phyloP scores from a whole-genome alignment of 345 rosid species.

The Arabidopsis arenosa region DNA sequence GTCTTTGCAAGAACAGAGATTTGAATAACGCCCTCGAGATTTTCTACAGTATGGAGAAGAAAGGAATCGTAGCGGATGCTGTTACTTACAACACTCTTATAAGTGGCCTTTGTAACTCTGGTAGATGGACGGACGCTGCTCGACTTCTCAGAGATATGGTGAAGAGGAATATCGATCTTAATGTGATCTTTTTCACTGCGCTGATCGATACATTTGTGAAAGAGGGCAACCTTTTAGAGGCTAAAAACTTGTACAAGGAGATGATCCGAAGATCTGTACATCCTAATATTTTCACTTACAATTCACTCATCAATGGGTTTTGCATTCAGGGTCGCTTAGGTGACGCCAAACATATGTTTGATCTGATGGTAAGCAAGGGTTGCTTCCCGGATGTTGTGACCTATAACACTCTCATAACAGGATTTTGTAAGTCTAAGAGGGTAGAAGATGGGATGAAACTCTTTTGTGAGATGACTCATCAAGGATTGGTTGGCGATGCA shows the following conservation, averaged over 20 bases:
- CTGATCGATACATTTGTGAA: constrained; percentile 27
- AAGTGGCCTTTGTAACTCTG: neutral
- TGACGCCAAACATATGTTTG: constrained; percentile 25
- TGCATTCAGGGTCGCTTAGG: constrained; percentile 10
- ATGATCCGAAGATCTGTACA: constrained; percentile 27
- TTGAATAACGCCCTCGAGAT: constrained; percentile 15
- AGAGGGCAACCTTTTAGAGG: constrained; percentile 19
- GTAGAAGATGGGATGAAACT: constrained; percentile 39
- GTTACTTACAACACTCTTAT: constrained; percentile 35
- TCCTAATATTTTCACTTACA: constrained; percentile 33
- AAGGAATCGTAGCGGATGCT: constrained; percentile 20
- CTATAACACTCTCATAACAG: constrained; percentile 35
- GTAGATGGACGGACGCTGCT: constrained; percentile 36
- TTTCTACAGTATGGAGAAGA: constrained; percentile 21
- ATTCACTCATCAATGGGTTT: constrained; percentile 33
- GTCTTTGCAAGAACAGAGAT: constrained; percentile 31
- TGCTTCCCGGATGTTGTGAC: constrained; percentile 28
- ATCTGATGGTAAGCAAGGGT: neutral
- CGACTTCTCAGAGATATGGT: constrained; percentile 24
- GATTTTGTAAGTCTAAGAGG: constrained; percentile 30
- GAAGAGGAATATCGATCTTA: constrained; percentile 20
- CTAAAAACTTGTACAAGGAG: constrained; percentile 29
- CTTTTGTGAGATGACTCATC: constrained; percentile 17
- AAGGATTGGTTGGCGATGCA: constrained; percentile 26
- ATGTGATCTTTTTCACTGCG: constrained; percentile 23